Conservation (phyloP, 305 asterid species). For the Solanum hybrid region DNA sequence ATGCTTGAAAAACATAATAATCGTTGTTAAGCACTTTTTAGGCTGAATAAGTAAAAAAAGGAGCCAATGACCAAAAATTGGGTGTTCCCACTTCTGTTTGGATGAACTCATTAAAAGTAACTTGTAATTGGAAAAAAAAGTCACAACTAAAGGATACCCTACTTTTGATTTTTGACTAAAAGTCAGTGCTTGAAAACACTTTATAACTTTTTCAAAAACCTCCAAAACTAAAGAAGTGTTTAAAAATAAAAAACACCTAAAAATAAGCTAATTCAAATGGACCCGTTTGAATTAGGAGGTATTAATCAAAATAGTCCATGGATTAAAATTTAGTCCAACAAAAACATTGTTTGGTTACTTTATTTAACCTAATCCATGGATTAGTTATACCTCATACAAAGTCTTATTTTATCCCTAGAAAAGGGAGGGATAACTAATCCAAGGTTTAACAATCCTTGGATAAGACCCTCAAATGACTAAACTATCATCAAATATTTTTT, state of each 20-base stretch:
- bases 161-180: neutral
- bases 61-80: neutral
- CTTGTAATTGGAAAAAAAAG: neutral
- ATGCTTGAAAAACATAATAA: neutral
- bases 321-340: too few species aligned
- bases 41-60: neutral
- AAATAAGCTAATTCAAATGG: neutral
- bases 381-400: too few species aligned
- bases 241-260: neutral
- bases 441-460: too few species aligned
- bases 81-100: neutral
- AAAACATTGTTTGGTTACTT: too few species aligned
- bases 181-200: neutral
- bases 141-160: neutral
- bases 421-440: too few species aligned
- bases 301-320: too few species aligned
- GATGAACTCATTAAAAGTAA: neutral
- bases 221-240: neutral
- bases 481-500: too few species aligned
- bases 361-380: too few species aligned
- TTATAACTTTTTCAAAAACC: neutral
- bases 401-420: too few species aligned
- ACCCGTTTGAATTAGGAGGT: too few species aligned
- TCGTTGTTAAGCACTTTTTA: neutral
- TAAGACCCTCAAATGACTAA: too few species aligned